Conservation (phyloP, 495 filamentous ascomycete genomes). For the Neohortaea acidophila region DNA sequence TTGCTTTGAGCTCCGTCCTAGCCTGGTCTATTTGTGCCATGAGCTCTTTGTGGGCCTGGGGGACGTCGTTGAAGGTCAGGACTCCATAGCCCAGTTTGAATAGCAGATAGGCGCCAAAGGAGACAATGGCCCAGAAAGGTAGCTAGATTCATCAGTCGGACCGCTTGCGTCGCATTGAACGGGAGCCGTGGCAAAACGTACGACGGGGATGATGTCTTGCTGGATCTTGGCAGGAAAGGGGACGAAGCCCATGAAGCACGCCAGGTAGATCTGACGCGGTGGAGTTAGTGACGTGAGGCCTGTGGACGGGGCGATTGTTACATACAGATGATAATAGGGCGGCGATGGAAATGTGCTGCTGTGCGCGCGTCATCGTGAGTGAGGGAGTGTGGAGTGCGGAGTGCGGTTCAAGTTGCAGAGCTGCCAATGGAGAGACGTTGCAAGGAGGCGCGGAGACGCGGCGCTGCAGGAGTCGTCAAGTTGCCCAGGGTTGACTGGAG, state of each 20-base stretch:
- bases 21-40: constrained; percentile 66
- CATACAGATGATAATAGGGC: constrained; percentile 77
- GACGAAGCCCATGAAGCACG: constrained; percentile 67
- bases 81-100: constrained; percentile 83
- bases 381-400: too few species aligned
- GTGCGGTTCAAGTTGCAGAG: too few species aligned
- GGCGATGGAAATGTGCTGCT: constrained; percentile 75
- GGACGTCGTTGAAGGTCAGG: constrained; percentile 90
- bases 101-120: constrained; percentile 85
- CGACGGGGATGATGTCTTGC: constrained; percentile 55
- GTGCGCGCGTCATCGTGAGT: constrained; percentile 71
- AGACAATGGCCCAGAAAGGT: constrained; percentile 82
- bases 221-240: constrained; percentile 64
- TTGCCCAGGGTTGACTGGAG: too few species aligned
- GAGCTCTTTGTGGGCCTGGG: constrained; percentile 76
- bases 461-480: too few species aligned
- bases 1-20: constrained; percentile 46
- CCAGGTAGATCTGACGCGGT: constrained; percentile 82
- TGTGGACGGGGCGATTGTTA: constrained; percentile 13
- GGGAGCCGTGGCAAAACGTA: constrained; percentile 28
- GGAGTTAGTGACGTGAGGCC: constrained; percentile 6
- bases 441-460: too few species aligned
- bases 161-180: neutral
- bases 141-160: too few species aligned
- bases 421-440: too few species aligned